These are phyloP conservation scores for Syzygium aromaticum DNA, from an alignment of 345 rosid species.

Conservation along the genomic window DNA sequence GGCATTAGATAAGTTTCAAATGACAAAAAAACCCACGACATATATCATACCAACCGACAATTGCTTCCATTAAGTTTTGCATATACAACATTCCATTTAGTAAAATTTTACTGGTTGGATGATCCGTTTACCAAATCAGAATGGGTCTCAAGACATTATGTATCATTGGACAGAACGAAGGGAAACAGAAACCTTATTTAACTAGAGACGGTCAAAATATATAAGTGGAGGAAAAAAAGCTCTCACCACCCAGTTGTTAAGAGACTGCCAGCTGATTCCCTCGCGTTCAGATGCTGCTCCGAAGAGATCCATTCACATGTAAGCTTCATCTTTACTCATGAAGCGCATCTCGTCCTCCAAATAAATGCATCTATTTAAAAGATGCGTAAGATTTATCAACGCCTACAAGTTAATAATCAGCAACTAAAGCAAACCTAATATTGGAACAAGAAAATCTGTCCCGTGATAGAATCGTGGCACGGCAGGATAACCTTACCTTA, in stretches of 20 bases:
- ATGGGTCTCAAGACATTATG: background rate
- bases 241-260: constrained; percentile 35
- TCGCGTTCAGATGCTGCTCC: constrained; percentile 16
- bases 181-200: background rate
- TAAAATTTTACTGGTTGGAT: background rate
- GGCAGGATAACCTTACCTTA: background rate
- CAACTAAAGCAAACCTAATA: background rate
- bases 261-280: constrained; percentile 26
- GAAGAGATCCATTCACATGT: constrained; percentile 18
- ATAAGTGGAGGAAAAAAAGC: background rate
- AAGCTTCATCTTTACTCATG: constrained; percentile 32
- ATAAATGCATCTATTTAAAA: constrained; percentile 10
- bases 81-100: background rate
- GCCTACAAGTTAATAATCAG: constrained; percentile 4
- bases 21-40: background rate
- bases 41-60: background rate
- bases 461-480: background rate
- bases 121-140: background rate
- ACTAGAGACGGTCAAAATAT: background rate
- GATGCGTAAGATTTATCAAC: background rate
- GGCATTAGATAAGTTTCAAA: background rate
- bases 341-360: constrained; percentile 29
- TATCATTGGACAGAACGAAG: background rate
- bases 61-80: background rate
- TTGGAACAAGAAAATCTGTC: background rate